Base-by-base conservation (phyloP, 768 basidiomycete species). In the Hygrocybe coccinea region DNA sequence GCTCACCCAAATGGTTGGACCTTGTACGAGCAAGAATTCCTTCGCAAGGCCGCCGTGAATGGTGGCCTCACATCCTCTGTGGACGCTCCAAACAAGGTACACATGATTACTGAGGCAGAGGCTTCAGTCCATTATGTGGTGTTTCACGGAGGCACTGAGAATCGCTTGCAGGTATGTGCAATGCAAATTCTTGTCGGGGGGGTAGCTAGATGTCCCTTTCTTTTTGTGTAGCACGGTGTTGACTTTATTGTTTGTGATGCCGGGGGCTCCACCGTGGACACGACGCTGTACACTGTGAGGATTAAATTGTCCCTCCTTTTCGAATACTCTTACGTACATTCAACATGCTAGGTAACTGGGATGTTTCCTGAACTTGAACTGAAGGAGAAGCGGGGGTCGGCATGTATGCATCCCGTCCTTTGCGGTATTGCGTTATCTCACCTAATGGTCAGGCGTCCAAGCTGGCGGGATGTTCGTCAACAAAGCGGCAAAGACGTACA, bases 201-300 rank as follows among this genome's bases (percentile, higher is more conserved):
- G 25, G 14, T 21, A 14, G 15, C 38, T 15, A 39, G 45, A 47
- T 22, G 45, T 29, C 29, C 29, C 5, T 22, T 22, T 14, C 7
- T 29, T 22, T 29, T 22, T 9, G 9, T 19, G 14, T 29, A 47
- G 45, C 45, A 14, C 5, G 22, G 15, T n/a, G 45, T 29, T n/a
- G 45, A 47, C 25, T 29, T 47, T 24, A 14, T 47, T 47, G 22
- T 47, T 14, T 47, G 45, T 21, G 45, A 47, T 47, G 45, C 45
- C 22, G 45, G 45, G 12, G 45, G 45, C 25, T 47, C 45, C 45
- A 47, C 45, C 45, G 45, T 47, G n/a, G 45, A 47, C 22, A 47
- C 45, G n/a, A 47, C 45, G n/a, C 22, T 47, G 45, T 47, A 47
- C 45, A 47, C 15, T 14, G 45, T 47, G 45, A 47, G 45, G 14